These are phyloP conservation scores for Cryptococcus maquisensis DNA, from an alignment of 1,284 basidiomycete genomes.

Conservation along the genomic window DNA sequence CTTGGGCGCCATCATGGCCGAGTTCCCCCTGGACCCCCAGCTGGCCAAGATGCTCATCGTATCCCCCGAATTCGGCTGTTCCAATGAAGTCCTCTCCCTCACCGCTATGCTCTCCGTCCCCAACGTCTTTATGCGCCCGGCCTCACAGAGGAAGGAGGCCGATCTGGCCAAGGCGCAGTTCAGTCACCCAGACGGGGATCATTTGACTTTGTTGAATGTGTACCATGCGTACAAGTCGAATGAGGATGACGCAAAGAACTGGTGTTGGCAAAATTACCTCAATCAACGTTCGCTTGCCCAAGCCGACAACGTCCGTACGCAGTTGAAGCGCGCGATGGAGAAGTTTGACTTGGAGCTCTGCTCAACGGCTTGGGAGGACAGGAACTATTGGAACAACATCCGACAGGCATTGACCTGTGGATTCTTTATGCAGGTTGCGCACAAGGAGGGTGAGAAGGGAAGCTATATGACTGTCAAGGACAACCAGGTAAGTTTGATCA, in stretches of 20 bases:
- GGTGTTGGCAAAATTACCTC: slow-evolving; percentile 92
- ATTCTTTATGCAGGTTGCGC: slow-evolving; percentile 98
- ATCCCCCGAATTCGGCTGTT: slow-evolving; percentile 92
- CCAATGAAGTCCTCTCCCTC: slow-evolving; percentile 91
- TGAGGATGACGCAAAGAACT: slow-evolving; percentile 61
- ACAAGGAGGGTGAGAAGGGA: slow-evolving; percentile 88
- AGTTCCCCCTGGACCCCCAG: slow-evolving; percentile 97
- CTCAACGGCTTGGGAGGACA: slow-evolving; percentile 68
- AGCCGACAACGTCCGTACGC: slow-evolving; percentile 92
- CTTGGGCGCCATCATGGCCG: slow-evolving; percentile 89
- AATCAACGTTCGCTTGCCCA: slow-evolving; percentile 78
- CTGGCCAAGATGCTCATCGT: slow-evolving; percentile 91
- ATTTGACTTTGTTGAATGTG: slow-evolving; percentile 90
- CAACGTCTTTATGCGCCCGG: slow-evolving; percentile 88
- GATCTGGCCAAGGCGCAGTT: slow-evolving; percentile 87
- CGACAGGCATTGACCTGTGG: slow-evolving; percentile 83
- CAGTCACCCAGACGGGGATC: slow-evolving; percentile 91
- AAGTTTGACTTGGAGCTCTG: slow-evolving; percentile 74
- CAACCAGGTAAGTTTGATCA: slow-evolving; percentile 61
- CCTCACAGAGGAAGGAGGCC: slow-evolving; percentile 80
- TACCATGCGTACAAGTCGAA: slow-evolving; percentile 89
- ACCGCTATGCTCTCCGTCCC: slow-evolving; percentile 98
- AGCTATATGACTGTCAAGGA: slow-evolving; percentile 88
- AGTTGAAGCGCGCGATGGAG: slow-evolving; percentile 91
- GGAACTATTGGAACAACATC: slow-evolving; percentile 73